Evolutionary conservation across 1,139 yeast species (phyloP).

Genomic region (Scheffersomyces lignicola): DNA sequence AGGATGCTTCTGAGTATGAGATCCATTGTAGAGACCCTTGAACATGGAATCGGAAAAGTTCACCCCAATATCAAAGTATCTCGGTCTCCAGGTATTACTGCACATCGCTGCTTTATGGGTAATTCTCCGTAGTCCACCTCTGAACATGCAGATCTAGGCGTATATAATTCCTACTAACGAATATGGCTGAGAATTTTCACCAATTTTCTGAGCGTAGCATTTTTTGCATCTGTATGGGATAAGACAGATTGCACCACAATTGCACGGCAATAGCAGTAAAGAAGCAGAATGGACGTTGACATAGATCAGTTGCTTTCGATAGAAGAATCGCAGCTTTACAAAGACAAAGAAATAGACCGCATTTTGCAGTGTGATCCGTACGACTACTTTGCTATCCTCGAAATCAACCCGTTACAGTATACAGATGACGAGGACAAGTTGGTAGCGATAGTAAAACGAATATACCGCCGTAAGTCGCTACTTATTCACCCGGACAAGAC

Average conservation of each 20-base stretch:
- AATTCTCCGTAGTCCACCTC: background rate
- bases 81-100: constrained; percentile 40
- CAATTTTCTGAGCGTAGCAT: too few relatives aligned
- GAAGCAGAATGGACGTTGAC: constrained; percentile 23
- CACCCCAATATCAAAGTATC: constrained; percentile 61
- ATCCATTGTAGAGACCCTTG: constrained; percentile 74
- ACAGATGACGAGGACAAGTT: constrained; percentile 35
- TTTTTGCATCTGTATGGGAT: too few relatives aligned
- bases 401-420: constrained; percentile 42
- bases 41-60: constrained; percentile 91
- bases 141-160: constrained; percentile 2
- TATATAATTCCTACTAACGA: too few relatives aligned
- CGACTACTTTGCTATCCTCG: constrained; percentile 59
- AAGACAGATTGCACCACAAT: too few relatives aligned
- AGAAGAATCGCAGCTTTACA: constrained; percentile 36
- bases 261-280: too few relatives aligned
- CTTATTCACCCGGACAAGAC: constrained; percentile 72
- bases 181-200: too few relatives aligned
- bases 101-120: background rate
- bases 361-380: constrained; percentile 46
- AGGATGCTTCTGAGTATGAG: constrained; percentile 54
- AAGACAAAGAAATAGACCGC: constrained; percentile 58
- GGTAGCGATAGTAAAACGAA: constrained; percentile 38
- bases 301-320: constrained; percentile 33
- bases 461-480: constrained; percentile 59